Base-by-base conservation (phyloP, 1,284 basidiomycete genomes). In the Fistulinella cinereoalba region DNA sequence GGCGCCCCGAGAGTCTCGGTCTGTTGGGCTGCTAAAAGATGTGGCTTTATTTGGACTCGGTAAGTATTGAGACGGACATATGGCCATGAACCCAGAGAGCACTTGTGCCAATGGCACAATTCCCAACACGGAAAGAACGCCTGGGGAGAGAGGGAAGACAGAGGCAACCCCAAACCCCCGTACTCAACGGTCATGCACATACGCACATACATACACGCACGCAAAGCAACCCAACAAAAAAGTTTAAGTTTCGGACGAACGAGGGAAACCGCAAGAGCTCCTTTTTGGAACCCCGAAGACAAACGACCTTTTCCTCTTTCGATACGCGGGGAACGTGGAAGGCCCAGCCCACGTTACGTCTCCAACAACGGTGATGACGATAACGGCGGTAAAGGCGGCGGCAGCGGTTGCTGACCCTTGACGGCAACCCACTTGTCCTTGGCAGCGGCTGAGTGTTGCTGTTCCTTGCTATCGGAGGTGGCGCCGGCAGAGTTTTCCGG, bases 391-490 rank as follows among this genome's bases (percentile, higher is more conserved):
- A 15, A 15, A 11, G 28, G 28, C 11, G 28, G 28, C n/a, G 41
- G 18, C 18, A 16, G 37, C 24, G 23, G 24, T 13, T 53, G 52
- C 36, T 72, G 62, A 29, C 61, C 66, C 56, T 76, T 72, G 56
- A 89, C 80, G 23, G 84, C 72, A 45, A 89, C 78, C 86, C 87
- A 88, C 59, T 84, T 86, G 61, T 87, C 83, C 59, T 77, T 77
- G 56, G 40, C 29, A 25, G 18, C 34, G 11, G 34, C 34, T 23
- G 34, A 12, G 4, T 5, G 19, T 22, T 4, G 31, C 7, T 40
- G 47, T 16, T 70, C 62, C 34, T 56, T 72, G 43, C 52, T 53
- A 23, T 67, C 69, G 19, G 60, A 54, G 15, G 51, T 52, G 31
- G 54, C 49, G 32, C 57, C 50, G 39, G 64, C 64, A 42, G 65